Conservation (phyloP, 2,329 filamentous ascomycete species). For the Colletotrichum zoysiae region DNA sequence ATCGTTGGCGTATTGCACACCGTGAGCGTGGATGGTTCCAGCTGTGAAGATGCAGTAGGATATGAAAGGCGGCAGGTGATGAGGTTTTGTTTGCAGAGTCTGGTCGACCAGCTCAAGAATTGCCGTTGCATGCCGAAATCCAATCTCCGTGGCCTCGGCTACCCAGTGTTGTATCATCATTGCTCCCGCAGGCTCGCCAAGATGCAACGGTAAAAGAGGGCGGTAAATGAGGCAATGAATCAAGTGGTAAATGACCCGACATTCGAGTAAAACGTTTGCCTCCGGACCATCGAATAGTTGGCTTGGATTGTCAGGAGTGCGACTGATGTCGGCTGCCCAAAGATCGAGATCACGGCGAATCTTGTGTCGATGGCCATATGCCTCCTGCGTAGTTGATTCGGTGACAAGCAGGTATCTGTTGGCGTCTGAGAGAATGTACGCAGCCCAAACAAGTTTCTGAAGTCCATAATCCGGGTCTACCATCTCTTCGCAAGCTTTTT, state of each 20-base stretch:
- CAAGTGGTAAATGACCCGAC: conserved; percentile 22
- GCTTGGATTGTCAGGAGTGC: neutral
- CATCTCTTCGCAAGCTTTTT: neutral
- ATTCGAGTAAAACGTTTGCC: conserved; percentile 2
- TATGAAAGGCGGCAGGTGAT: conserved; percentile 22
- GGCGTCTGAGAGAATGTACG: conserved; percentile 23
- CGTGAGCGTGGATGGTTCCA: conserved; percentile 17
- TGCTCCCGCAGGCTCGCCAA: conserved; percentile 20
- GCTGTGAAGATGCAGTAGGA: conserved; percentile 35
- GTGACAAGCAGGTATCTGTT: conserved; percentile 31
- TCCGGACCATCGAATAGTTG: neutral
- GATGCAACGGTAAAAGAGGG: conserved; percentile 20
- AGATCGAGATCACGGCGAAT: conserved; percentile 31
- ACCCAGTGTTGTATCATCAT: conserved; percentile 36
- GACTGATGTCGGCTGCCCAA: conserved; percentile 17
- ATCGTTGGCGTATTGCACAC: conserved; percentile 20
- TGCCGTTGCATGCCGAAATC: conserved; percentile 29
- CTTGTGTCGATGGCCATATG: conserved; percentile 32
- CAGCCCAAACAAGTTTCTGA: conserved; percentile 22
- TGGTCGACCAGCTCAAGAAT: conserved; percentile 25
- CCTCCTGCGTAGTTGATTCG: conserved; percentile 17
- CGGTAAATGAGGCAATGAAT: conserved; percentile 36
- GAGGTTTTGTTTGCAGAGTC: conserved; percentile 2
- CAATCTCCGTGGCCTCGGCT: conserved; percentile 19
- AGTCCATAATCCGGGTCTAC: neutral